phyloP scores from a whole-genome alignment of 2,329 filamentous ascomycete genomes.

The Xylariaceae sp. region DNA sequence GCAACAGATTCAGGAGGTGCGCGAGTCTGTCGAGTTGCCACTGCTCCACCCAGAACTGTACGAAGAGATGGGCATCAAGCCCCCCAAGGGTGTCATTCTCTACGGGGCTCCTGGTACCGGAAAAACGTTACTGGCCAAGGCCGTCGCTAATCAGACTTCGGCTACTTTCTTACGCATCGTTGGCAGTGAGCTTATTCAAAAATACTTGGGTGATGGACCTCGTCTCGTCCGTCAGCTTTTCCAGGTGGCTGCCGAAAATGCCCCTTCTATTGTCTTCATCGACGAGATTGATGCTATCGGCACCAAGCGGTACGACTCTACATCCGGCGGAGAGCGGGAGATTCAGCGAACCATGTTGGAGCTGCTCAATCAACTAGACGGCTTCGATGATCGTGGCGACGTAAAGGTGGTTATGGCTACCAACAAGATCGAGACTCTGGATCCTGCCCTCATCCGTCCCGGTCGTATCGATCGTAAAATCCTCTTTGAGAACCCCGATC shows the following conservation, averaged over 20 bases:
- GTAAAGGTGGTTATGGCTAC: constrained; percentile 99
- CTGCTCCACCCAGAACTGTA: constrained; percentile 94
- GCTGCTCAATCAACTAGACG: constrained; percentile 94
- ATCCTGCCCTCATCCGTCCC: constrained; percentile 91
- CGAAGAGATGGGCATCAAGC: constrained; percentile 99
- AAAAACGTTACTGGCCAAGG: constrained; percentile 93
- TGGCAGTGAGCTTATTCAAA: constrained; percentile 95
- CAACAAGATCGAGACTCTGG: constrained; percentile 98
- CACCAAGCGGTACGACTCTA: constrained; percentile 97
- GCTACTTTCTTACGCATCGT: constrained; percentile 97
- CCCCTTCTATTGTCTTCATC: constrained; percentile 96
- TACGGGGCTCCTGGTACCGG: constrained; percentile 96
- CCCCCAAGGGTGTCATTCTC: constrained; percentile 97
- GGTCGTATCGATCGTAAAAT: constrained; percentile 99
- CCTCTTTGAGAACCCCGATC: constrained; percentile 62
- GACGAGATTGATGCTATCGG: constrained; percentile 99
- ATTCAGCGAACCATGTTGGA: constrained; percentile 99
- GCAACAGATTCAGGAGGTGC: constrained; percentile 92
- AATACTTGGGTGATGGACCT: constrained; percentile 95
- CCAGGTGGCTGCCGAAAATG: constrained; percentile 92
- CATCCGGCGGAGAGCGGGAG: constrained; percentile 93
- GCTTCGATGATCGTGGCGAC: constrained; percentile 96
- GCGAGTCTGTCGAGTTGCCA: constrained; percentile 93
- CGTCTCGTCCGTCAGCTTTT: constrained; percentile 93
- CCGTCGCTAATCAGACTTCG: constrained; percentile 97